phyloP scores from a whole-genome alignment of 1,139 yeast species.

The Casaregolazyma lundiana region DNA sequence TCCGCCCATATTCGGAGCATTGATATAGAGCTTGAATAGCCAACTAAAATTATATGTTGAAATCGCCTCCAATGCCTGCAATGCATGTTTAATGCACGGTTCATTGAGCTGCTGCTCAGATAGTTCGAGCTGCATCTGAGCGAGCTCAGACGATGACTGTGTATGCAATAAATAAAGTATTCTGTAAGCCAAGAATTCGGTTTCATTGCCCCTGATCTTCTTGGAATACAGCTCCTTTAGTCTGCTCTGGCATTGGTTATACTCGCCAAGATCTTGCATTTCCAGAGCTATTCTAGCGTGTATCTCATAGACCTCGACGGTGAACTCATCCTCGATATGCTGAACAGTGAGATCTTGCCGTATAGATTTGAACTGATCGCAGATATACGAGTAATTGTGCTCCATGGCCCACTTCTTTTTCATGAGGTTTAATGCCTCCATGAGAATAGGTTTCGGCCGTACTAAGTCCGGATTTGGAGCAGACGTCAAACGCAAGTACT shows the following conservation, averaged over 20 bases:
- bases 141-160: slow-evolving; percentile 44
- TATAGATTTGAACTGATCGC: slow-evolving; percentile 86
- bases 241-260: slow-evolving; percentile 90
- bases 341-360: slow-evolving; percentile 94
- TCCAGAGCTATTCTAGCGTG: slow-evolving; percentile 86
- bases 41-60: slow-evolving; percentile 48
- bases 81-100: slow-evolving; percentile 41
- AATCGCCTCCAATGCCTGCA: slow-evolving; percentile 42
- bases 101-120: slow-evolving; percentile 25
- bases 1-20: slow-evolving; percentile 41
- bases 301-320: slow-evolving; percentile 74
- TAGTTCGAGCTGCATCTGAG: slow-evolving; percentile 27
- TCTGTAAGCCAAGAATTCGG: slow-evolving; percentile 70
- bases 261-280: slow-evolving; percentile 84
- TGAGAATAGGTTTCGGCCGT: slow-evolving; percentile 63
- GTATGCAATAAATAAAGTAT: slow-evolving; percentile 77
- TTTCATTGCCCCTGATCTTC: slow-evolving; percentile 37
- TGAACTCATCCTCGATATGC: slow-evolving; percentile 72
- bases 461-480: slow-evolving; percentile 85
- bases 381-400: slow-evolving; percentile 64
- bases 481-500: slow-evolving; percentile 78
- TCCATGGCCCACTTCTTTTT: slow-evolving; percentile 51
- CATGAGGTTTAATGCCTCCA: slow-evolving; percentile 53
- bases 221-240: slow-evolving; percentile 52
- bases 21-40: slow-evolving; percentile 44